Evolutionary conservation across 257 asterid species (phyloP), one percentile per base, ranked within the genome.

Genomic region (Echites panduratus): DNA sequence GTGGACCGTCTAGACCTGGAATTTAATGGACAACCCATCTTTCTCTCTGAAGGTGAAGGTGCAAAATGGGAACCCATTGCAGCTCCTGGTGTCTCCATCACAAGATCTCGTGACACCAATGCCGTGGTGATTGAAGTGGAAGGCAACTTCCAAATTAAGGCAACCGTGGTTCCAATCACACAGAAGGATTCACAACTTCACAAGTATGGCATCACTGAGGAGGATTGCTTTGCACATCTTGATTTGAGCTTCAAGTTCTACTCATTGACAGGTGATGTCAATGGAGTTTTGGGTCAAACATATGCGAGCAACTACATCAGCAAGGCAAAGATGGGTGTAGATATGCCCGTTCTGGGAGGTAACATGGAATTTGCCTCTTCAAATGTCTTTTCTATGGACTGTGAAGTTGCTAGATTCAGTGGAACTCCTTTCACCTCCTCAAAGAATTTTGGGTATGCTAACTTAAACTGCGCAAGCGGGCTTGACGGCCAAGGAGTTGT

Each of bases 341-440:
- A 78, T 68, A 90, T 88, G 94, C 96, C 98, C 8, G 93, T 92
- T 84, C 76, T 90, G 54, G 98, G 97, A 22, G 97, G 98, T 2
- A 66, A 83, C 49, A 82, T 48, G 72, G 90, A 92, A 53, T 92
- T 88, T 44, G 79, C 85, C 12, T 84, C 96, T 24, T 85, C 98
- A 0, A 41, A 70, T 66, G 67, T 92, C 47, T 85, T 92, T 76
- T 85, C 91, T 3, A 84, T 91, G 0, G 98, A 89, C 72, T 89
- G 95, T 68, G 80, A 78, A 8, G 92, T 81, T 72, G 79, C 96
- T 50, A 86, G 85, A 79, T 90, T 92, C 81, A 70, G 64, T 12
- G 88, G 88, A 49, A 73, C 73, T 27, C 45, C 17, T 27, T 10
- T 17, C 5, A 5, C 24, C 19, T 20, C 41, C 0, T 14, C 41